phyloP scores from a whole-genome alignment of 768 basidiomycete genomes.

The Suillus occidentalis region DNA sequence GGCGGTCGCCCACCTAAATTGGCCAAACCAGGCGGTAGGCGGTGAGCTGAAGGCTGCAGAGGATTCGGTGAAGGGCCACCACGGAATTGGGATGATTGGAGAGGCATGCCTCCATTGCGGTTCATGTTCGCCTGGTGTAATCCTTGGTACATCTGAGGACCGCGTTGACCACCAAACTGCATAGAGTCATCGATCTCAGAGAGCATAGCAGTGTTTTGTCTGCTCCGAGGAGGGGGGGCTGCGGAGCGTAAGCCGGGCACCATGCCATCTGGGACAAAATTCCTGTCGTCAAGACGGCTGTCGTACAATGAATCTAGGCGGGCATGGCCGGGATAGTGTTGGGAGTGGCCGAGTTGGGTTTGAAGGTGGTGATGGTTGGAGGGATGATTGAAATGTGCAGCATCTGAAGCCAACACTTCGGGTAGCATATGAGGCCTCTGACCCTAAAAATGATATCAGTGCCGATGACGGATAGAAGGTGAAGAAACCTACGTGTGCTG shows the following conservation, averaged over 20 bases:
- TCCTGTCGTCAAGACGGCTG: slow-evolving; percentile 70
- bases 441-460: slow-evolving; percentile 22
- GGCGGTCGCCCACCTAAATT: slow-evolving; percentile 82
- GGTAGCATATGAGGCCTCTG: slow-evolving; percentile 26
- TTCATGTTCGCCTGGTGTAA: slow-evolving; percentile 49
- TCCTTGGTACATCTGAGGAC: slow-evolving; percentile 54
- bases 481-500: slow-evolving; percentile 58
- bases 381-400: slow-evolving; percentile 23
- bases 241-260: slow-evolving; percentile 78
- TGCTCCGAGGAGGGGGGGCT: slow-evolving; percentile 59
- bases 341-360: slow-evolving; percentile 42
- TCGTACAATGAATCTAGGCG: slow-evolving; percentile 73
- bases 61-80: slow-evolving; percentile 67
- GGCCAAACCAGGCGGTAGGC: slow-evolving; percentile 77
- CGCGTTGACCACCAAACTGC: slow-evolving; percentile 61
- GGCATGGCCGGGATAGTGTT: slow-evolving; percentile 37
- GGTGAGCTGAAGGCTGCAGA: slow-evolving; percentile 48
- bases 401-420: slow-evolving; percentile 25
- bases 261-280: slow-evolving; percentile 82
- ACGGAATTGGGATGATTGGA: slow-evolving; percentile 66
- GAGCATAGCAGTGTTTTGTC: slow-evolving; percentile 54
- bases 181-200: slow-evolving; percentile 66
- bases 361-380: slow-evolving; percentile 39
- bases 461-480: background rate
- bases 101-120: slow-evolving; percentile 52